phyloP scores from a whole-genome alignment of 169 alveolate genomes.

The Plasmodium vivax region DNA sequence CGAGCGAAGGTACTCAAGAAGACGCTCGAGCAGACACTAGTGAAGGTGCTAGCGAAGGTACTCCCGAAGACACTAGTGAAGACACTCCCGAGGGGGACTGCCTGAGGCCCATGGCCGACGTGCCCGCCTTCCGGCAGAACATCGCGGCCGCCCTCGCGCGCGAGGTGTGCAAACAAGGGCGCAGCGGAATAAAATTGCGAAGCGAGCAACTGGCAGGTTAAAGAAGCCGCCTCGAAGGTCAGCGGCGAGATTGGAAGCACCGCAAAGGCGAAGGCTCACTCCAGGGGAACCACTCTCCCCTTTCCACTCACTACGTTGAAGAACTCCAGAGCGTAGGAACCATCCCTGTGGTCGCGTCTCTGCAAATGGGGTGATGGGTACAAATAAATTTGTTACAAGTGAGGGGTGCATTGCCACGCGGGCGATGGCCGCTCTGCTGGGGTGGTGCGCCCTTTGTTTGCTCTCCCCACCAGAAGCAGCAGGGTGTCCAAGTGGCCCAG shows the following conservation, averaged over 20 bases:
- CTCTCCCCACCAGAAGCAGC: constrained; percentile 2
- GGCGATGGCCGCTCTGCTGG: not conserved
- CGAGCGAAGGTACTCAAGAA: not conserved
- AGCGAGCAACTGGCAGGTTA: not conserved
- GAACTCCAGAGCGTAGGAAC: constrained; percentile 28
- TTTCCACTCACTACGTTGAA: constrained; percentile 42
- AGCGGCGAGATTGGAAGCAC: no score
- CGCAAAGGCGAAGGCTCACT: not conserved
- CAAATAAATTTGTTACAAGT: not conserved
- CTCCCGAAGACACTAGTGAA: not conserved
- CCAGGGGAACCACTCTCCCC: constrained; percentile 21
- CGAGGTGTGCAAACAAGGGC: not conserved
- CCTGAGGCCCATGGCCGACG: constrained; percentile 17
- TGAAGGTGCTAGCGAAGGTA: not conserved
- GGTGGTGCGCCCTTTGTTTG: not conserved
- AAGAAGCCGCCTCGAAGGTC: not conserved
- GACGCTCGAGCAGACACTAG: not conserved
- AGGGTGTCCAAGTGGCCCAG: constrained; percentile 64
- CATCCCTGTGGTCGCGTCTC: not conserved
- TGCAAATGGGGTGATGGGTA: not conserved
- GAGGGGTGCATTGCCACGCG: not conserved
- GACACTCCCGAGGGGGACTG: not conserved
- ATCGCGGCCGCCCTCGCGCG: constrained; percentile 24
- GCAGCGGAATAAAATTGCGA: not conserved
- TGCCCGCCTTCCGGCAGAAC: not conserved